These are phyloP conservation scores for Diaporthe capsici DNA, from an alignment of 2,329 filamentous ascomycete genomes.

Conservation along the genomic window DNA sequence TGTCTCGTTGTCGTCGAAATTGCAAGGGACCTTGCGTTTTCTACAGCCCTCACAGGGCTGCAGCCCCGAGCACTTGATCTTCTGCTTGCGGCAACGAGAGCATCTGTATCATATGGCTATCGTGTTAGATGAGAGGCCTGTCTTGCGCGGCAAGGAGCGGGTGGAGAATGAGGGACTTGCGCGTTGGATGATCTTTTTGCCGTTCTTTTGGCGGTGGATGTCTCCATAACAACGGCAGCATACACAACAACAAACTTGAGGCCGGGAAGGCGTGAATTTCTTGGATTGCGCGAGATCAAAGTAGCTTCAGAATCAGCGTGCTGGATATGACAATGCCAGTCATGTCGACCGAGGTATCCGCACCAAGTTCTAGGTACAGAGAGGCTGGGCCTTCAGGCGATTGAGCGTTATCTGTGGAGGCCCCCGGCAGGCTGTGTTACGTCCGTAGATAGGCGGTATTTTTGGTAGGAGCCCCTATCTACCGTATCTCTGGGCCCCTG, in stretches of 20 bases:
- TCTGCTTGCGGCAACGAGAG: conserved; percentile 59
- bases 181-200: conserved; percentile 44
- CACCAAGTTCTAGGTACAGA: neutral
- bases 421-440: neutral
- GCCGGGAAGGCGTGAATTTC: neutral
- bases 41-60: conserved; percentile 60
- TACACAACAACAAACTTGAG: neutral
- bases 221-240: conserved; percentile 25
- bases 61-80: conserved; percentile 60
- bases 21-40: conserved; percentile 57
- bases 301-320: no score
- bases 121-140: conserved; percentile 49
- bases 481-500: neutral
- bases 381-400: neutral
- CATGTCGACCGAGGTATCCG: neutral
- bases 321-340: neutral
- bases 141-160: no score
- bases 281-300: neutral
- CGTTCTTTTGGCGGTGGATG: conserved; percentile 25
- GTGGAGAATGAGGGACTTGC: conserved; percentile 33
- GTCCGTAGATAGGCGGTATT: conserved; percentile 20
- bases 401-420: conserved; percentile 16
- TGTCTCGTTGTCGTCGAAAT: conserved; percentile 61
- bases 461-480: conserved; percentile 3
- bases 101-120: conserved; percentile 58